A percentile compares a stretch with the other conserved stretches of the same genome.
phyloP scores from a whole-genome alignment of 2,329 filamentous ascomycete species.

The Aureobasidium leucospermi region DNA sequence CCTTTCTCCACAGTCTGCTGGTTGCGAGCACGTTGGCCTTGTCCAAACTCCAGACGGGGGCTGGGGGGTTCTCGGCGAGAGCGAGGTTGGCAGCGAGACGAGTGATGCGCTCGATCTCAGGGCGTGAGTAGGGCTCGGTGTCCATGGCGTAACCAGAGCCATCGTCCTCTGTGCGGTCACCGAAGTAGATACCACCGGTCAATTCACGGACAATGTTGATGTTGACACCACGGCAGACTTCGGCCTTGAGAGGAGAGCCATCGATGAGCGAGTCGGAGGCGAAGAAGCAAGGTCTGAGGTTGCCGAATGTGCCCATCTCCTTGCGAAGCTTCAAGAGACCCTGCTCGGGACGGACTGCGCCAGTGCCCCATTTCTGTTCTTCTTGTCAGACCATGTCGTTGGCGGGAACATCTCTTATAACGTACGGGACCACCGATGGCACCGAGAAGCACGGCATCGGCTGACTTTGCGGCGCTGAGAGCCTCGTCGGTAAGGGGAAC shows the following conservation, averaged over 20 bases:
- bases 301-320: conserved; percentile 88
- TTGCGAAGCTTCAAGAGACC: conserved; percentile 86
- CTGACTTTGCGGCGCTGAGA: conserved; percentile 71
- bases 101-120: conserved; percentile 82
- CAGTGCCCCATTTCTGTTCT: conserved; percentile 77
- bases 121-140: conserved; percentile 75
- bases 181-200: conserved; percentile 93
- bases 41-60: conserved; percentile 79
- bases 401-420: conserved; percentile 11
- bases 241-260: conserved; percentile 76
- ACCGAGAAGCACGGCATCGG: conserved; percentile 84
- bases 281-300: conserved; percentile 94
- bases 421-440: conserved; percentile 83
- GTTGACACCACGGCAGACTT: conserved; percentile 79
- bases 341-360: conserved; percentile 81
- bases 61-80: conserved; percentile 64
- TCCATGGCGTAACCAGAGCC: conserved; percentile 71
- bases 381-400: conserved; percentile 4
- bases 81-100: conserved; percentile 76
- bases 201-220: conserved; percentile 90
- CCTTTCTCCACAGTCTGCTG: conserved; percentile 80
- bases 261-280: conserved; percentile 79
- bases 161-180: conserved; percentile 74
- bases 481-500: conserved; percentile 74
- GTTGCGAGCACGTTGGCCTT: conserved; percentile 97